These are phyloP conservation scores for Nadsonia starkeyi-henricii DNA, from an alignment of 1,139 yeast species.

Conservation along the genomic window DNA sequence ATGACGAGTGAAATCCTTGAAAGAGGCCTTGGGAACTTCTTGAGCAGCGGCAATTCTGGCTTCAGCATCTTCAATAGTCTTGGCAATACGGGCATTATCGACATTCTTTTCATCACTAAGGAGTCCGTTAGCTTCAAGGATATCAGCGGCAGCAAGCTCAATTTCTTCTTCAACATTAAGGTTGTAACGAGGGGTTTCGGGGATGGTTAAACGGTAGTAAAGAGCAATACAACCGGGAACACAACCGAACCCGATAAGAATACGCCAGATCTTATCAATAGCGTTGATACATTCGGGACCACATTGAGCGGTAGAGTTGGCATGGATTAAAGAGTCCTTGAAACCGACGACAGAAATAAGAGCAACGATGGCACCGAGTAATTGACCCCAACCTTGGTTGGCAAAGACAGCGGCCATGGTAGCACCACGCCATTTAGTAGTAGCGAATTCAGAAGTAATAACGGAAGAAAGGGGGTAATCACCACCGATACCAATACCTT, in stretches of 20 bases:
- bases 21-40: constrained; percentile 35
- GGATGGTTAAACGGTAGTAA: constrained; percentile 26
- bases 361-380: constrained; percentile 27
- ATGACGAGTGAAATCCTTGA: constrained; percentile 41
- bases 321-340: constrained; percentile 60
- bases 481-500: constrained; percentile 98
- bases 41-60: constrained; percentile 12
- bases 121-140: constrained; percentile 36
- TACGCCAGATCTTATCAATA: constrained; percentile 25
- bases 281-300: constrained; percentile 17
- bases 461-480: constrained; percentile 92
- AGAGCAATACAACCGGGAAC: constrained; percentile 27
- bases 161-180: constrained; percentile 55
- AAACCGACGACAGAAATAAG: constrained; percentile 24
- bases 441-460: constrained; percentile 27
- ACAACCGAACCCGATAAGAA: constrained; percentile 32
- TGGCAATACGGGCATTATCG: constrained; percentile 23
- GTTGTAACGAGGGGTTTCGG: constrained; percentile 24
- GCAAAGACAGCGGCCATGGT: constrained; percentile 27
- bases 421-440: constrained; percentile 27
- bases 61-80: constrained; percentile 4
- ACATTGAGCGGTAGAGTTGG: constrained; percentile 46
- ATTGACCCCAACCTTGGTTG: constrained; percentile 33
- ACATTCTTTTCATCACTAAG: constrained; percentile 32
- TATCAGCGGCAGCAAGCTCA: constrained; percentile 51